phyloP scores from a whole-genome alignment of 257 asterid genomes.

The Solanum pinnatisectum region DNA sequence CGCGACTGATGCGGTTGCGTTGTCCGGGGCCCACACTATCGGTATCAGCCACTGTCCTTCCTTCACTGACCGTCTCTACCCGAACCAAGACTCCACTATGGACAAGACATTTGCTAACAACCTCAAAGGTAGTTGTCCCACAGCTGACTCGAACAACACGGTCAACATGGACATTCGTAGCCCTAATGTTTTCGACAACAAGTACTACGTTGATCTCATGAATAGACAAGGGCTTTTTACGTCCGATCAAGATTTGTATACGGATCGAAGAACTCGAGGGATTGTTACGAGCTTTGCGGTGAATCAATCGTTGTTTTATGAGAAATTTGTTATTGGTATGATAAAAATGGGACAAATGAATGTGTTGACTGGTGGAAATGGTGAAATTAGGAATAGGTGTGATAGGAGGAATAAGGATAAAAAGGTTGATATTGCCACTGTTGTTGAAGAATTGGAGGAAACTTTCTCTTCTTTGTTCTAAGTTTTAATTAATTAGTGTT shows the following conservation, averaged over 20 bases:
- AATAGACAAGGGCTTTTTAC: constrained; percentile 1
- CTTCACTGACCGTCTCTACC: not conserved
- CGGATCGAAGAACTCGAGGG: not conserved
- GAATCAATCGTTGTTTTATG: not conserved
- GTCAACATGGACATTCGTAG: not conserved
- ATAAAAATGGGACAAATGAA: constrained; percentile 1
- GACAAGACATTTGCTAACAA: constrained; percentile 3
- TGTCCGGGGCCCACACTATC: not conserved
- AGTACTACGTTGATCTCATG: constrained; percentile 3
- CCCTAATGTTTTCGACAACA: not conserved
- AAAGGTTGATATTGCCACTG: not conserved
- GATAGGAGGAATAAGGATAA: not conserved
- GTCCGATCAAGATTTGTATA: not conserved
- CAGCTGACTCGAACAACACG: not conserved
- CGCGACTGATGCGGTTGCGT: not conserved
- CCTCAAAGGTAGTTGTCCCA: not conserved
- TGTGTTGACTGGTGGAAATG: not conserved
- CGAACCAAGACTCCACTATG: not conserved
- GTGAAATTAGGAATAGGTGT: not conserved
- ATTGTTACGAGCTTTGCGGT: not conserved
- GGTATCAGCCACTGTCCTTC: constrained; percentile 5
- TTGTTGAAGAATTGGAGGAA: not conserved
- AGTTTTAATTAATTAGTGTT: not conserved
- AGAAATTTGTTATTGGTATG: not conserved
- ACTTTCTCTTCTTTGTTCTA: not conserved